phyloP scores from a whole-genome alignment of 257 asterid species.

The Solanum medicagineum region DNA sequence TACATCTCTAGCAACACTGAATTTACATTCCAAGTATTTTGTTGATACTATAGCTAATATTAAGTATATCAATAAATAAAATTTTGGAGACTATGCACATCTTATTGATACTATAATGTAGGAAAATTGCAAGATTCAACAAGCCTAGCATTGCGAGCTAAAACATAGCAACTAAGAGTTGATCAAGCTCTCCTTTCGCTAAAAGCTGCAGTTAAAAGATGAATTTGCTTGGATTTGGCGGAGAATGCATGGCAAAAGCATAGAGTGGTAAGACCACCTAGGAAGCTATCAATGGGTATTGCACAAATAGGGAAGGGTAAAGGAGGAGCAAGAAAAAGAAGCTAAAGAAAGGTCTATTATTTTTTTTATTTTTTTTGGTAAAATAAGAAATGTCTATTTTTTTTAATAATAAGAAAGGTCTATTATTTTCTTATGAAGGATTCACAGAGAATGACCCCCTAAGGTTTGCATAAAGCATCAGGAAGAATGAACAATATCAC shows the following conservation, averaged over 20 bases:
- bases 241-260: neutral
- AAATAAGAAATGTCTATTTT: too few relatives aligned
- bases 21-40: too few relatives aligned
- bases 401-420: neutral
- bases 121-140: neutral
- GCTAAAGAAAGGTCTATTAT: neutral
- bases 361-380: neutral
- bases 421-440: neutral
- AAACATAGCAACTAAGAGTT: neutral
- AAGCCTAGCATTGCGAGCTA: neutral
- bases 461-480: neutral
- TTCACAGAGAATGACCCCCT: neutral
- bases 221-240: neutral
- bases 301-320: neutral
- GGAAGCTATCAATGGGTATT: neutral
- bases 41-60: neutral
- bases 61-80: neutral
- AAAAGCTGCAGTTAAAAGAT: neutral
- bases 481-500: neutral
- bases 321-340: neutral
- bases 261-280: neutral
- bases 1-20: too few relatives aligned
- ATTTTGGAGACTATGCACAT: neutral
- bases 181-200: neutral
- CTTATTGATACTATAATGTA: neutral